Evolutionary conservation across 129 eudicot species (phyloP).

Genomic region (Chrysanthemum seticuspe): DNA sequence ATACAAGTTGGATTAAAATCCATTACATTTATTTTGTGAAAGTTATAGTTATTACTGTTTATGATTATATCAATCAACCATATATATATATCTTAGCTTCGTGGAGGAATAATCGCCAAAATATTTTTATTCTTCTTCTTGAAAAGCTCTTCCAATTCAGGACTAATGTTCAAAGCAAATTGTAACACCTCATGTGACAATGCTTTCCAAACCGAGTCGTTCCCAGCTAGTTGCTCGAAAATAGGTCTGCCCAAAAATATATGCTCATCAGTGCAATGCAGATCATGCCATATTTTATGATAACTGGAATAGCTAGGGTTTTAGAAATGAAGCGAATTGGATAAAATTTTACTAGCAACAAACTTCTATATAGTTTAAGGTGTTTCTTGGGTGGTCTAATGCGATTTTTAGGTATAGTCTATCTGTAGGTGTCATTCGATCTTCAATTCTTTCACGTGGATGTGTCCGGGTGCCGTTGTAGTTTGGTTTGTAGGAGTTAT

Average conservation of each 20-base stretch:
- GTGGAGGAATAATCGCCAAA: constrained; percentile 11
- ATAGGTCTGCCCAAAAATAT: constrained; percentile 30
- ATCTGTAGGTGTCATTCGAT: too few relatives aligned
- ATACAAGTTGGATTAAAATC: not conserved
- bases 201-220: constrained; percentile 39
- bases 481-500: too few relatives aligned
- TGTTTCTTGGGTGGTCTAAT: too few relatives aligned
- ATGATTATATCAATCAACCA: not conserved
- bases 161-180: constrained; percentile 33
- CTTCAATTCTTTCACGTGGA: too few relatives aligned
- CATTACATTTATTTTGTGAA: not conserved
- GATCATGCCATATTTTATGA: too few relatives aligned
- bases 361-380: too few relatives aligned
- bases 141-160: constrained; percentile 30
- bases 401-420: too few relatives aligned
- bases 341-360: too few relatives aligned
- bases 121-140: constrained; percentile 10
- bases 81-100: not conserved
- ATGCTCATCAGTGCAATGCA: not conserved
- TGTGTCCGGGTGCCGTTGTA: too few relatives aligned
- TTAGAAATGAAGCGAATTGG: too few relatives aligned
- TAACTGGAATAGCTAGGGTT: too few relatives aligned
- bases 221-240: constrained; percentile 34
- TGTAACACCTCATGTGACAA: constrained; percentile 34
- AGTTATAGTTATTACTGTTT: not conserved